Evolutionary conservation across 352 stramenopile species (phyloP).

Genomic region (Phytophthora multivora): DNA sequence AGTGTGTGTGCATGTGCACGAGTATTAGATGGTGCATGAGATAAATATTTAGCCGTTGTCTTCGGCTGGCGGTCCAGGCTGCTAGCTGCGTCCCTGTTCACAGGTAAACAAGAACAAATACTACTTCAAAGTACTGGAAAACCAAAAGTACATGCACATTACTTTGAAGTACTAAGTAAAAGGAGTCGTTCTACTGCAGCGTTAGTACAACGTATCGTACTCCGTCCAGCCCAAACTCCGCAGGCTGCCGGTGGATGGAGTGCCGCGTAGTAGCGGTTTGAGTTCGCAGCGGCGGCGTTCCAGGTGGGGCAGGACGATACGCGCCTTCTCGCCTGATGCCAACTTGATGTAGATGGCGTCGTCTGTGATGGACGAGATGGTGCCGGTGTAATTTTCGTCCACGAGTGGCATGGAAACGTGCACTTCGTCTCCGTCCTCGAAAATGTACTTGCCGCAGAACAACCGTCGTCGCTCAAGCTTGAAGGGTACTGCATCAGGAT

Average conservation of each 20-base stretch:
- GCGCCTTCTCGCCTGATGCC: slow-evolving; percentile 62
- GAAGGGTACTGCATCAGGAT: slow-evolving; percentile 41
- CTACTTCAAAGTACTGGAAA: slow-evolving; percentile 8
- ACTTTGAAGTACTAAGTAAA: slow-evolving; percentile 15
- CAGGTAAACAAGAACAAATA: slow-evolving; percentile 28
- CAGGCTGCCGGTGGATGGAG: slow-evolving; percentile 46
- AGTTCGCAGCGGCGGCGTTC: slow-evolving; percentile 64
- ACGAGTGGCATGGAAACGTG: slow-evolving; percentile 65
- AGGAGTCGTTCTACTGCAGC: slow-evolving; percentile 2
- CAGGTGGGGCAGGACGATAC: slow-evolving; percentile 63
- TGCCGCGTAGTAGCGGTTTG: slow-evolving; percentile 64
- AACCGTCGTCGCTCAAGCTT: slow-evolving; percentile 60
- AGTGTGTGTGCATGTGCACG: slow-evolving; percentile 14
- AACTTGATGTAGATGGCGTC: slow-evolving; percentile 79
- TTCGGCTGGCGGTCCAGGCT: not conserved
- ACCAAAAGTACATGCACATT: slow-evolving; percentile 33
- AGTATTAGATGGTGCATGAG: not conserved
- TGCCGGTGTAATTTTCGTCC: slow-evolving; percentile 77
- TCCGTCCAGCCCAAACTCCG: slow-evolving; percentile 66
- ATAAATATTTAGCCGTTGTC: slow-evolving; percentile 36
- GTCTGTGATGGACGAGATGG: slow-evolving; percentile 73
- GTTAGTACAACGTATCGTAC: slow-evolving; percentile 63
- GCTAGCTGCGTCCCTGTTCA: not conserved
- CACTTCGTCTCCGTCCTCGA: slow-evolving; percentile 84
- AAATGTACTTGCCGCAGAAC: slow-evolving; percentile 72